Evolutionary conservation across 2,329 filamentous ascomycete species (phyloP), one percentile per base, ranked within the genome.

Genomic region (Lachnellula suecica): DNA sequence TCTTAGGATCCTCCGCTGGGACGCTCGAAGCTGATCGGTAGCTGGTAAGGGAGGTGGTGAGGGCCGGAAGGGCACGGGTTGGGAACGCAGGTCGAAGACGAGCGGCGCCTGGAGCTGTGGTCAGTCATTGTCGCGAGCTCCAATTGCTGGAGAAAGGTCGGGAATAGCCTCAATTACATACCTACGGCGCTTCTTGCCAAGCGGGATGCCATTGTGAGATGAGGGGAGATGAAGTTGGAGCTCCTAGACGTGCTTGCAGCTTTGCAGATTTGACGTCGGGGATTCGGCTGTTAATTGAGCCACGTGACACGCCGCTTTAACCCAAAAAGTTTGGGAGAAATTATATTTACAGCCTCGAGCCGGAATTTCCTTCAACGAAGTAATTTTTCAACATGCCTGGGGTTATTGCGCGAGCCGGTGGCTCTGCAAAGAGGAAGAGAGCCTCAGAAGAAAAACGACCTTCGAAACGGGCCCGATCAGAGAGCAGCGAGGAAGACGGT

Each of bases 171-270:
- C 54, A 59, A 55, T 45, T 63, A 85, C 91, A 75, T 85, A 97
- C 93, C 89, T 79, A 93, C 80, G 79, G 91, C 91, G 83, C 86
- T 92, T 84, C 89, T 91, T 84, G 88, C 91, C 81, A 97, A 84
- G 83, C 92, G 91, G 78, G 91, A 96, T 83, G 93, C 93, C 93
- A 97, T 97, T 88, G 81, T 89, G 82, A 75, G 74, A 78, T 79
- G 74, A 76, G 76, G 73, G 76, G 74, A 75, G 77, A 78, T 78
- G 75, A 71, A 73, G 70, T 75, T 57, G 57, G 22, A 67, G 66
- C 63, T 67, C 64, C 57, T 59, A 57, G 58, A 55, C 54, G 49
- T 43, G 40, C 57, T 58, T 59, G 56, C 45, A 52, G 53, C 51
- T 57, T 59, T 59, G 54, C 53, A 60, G 55, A 61, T 56, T 58